phyloP scores from a whole-genome alignment of 768 basidiomycete species.

The Lyophyllum decastes region DNA sequence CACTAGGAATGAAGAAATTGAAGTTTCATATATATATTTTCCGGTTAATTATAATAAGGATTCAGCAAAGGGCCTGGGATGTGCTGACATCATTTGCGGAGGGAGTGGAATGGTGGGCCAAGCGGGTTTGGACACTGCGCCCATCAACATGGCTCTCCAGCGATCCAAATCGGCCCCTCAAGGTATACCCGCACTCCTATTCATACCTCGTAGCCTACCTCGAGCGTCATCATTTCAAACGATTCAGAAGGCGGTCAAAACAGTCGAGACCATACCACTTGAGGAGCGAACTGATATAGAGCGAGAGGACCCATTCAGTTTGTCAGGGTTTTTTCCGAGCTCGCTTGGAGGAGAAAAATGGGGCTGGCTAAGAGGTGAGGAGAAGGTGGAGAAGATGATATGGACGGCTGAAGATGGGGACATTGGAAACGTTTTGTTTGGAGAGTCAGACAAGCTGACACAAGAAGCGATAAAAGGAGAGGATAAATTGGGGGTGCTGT shows the following conservation, averaged over 20 bases:
- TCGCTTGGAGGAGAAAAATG: conserved; percentile 35
- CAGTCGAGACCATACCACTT: neutral
- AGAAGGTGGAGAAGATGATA: conserved; percentile 16
- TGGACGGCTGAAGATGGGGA: conserved; percentile 13
- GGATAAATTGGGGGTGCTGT: conserved; percentile 52
- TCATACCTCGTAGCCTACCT: conserved; percentile 2
- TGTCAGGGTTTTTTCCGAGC: conserved; percentile 49
- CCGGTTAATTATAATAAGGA: neutral
- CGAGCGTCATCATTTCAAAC: conserved; percentile 25
- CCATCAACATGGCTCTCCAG: conserved; percentile 19
- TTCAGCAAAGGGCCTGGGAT: neutral
- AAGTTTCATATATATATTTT: neutral
- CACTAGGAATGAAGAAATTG: neutral
- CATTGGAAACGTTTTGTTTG: conserved; percentile 18
- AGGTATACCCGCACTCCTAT: conserved; percentile 17
- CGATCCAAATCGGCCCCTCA: conserved; percentile 33
- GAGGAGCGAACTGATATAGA: neutral
- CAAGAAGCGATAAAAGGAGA: conserved; percentile 40
- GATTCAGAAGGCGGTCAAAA: conserved; percentile 11
- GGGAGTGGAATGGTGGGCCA: neutral
- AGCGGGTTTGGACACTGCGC: neutral
- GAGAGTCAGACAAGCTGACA: conserved; percentile 27
- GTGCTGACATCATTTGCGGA: conserved; percentile 17
- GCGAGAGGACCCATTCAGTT: conserved; percentile 47
- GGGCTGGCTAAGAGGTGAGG: conserved; percentile 41